Evolutionary conservation across 176 grass and related monocot genomes (phyloP).

Genomic region (Lolium rigidum): DNA sequence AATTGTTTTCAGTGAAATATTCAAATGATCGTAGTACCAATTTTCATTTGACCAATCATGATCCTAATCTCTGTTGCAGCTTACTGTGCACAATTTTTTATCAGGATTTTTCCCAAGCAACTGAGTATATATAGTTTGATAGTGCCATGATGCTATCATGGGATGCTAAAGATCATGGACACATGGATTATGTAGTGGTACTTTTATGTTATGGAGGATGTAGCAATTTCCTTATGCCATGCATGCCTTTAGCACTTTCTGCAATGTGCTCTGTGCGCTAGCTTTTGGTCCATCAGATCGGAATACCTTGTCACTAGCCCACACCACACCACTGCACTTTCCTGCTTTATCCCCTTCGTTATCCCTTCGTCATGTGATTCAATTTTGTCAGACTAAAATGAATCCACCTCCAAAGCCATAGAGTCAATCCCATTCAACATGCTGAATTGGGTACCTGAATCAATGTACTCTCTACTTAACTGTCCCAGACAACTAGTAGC

Average conservation of each 20-base stretch:
- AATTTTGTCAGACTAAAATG: background rate
- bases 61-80: background rate
- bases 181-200: constrained; percentile 8
- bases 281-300: constrained; percentile 21
- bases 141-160: constrained; percentile 10
- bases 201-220: background rate
- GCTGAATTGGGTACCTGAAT: background rate
- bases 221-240: background rate
- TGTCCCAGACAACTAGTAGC: background rate
- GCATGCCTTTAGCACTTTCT: constrained; percentile 31
- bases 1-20: background rate
- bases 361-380: background rate
- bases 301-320: background rate
- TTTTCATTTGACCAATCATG: background rate
- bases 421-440: background rate
- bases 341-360: background rate
- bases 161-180: constrained; percentile 38
- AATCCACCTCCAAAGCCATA: background rate
- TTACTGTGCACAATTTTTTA: background rate
- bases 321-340: background rate
- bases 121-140: constrained; percentile 23
- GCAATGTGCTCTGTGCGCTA: constrained; percentile 29
- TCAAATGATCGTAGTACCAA: background rate
- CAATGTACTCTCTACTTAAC: background rate
- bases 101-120: background rate